Conservation (phyloP, 106 monocot genomes). For the Ottelia alismoides region DNA sequence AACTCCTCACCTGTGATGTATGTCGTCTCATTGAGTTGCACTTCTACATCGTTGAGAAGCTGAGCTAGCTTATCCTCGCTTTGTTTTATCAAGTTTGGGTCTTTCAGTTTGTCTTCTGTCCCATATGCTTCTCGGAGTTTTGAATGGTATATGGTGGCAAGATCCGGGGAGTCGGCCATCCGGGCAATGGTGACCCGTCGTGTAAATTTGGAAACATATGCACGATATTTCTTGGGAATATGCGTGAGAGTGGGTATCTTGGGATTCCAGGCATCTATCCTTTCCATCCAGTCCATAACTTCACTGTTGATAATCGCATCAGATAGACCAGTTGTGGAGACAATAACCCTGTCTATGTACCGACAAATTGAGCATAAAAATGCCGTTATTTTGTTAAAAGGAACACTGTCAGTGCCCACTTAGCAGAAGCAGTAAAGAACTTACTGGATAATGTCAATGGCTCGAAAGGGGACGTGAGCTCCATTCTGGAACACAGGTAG, state of each 20-base stretch:
- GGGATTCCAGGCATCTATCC: constrained; percentile 77
- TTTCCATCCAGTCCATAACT: constrained; percentile 66
- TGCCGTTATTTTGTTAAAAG: too few species aligned
- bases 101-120: constrained; percentile 61
- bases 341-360: constrained; percentile 79
- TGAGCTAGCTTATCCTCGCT: constrained; percentile 52
- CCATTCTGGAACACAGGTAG: constrained; percentile 98
- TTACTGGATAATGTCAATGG: constrained; percentile 69
- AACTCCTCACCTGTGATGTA: constrained; percentile 67
- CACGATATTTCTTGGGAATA: constrained; percentile 49
- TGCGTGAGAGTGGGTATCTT: constrained; percentile 75
- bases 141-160: constrained; percentile 75
- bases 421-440: too few species aligned
- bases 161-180: constrained; percentile 81
- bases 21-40: constrained; percentile 31
- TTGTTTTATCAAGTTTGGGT: constrained; percentile 36
- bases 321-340: constrained; percentile 39
- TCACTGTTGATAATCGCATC: constrained; percentile 19
- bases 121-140: constrained; percentile 79
- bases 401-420: too few species aligned
- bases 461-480: constrained; percentile 52
- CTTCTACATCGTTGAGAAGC: constrained; percentile 80
- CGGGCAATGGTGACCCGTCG: constrained; percentile 76
- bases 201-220: constrained; percentile 68
- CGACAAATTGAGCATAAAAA: constrained; percentile 33